phyloP scores from a whole-genome alignment of 164 flowering plant species.

The Annona squamosa region DNA sequence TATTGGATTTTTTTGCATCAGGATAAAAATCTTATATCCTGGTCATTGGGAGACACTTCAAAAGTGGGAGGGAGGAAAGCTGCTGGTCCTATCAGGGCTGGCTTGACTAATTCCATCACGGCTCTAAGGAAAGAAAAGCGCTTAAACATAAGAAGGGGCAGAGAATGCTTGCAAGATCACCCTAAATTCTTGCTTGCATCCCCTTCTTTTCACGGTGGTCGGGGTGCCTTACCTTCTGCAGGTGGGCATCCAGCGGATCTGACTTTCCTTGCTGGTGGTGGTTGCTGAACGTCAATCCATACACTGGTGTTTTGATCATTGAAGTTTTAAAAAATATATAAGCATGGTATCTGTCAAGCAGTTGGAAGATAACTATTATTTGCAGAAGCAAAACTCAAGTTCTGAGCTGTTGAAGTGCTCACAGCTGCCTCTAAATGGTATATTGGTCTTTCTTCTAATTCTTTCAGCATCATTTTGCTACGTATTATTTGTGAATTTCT shows the following conservation, averaged over 20 bases:
- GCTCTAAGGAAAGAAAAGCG: slow-evolving; percentile 24
- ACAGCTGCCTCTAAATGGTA: slow-evolving; percentile 15
- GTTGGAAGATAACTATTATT: slow-evolving; percentile 18
- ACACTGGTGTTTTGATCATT: background rate
- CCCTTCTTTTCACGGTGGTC: slow-evolving; percentile 38
- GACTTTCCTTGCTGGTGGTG: slow-evolving; percentile 42
- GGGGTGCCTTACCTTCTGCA: slow-evolving; percentile 45
- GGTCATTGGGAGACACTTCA: background rate
- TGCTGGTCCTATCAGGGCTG: slow-evolving; percentile 38
- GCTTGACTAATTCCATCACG: slow-evolving; percentile 26
- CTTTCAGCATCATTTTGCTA: background rate
- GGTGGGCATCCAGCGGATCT: slow-evolving; percentile 41
- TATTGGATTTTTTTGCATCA: background rate
- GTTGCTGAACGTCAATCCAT: slow-evolving; percentile 6
- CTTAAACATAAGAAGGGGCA: slow-evolving; percentile 20
- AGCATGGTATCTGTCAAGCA: slow-evolving; percentile 24
- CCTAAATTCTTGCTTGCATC: slow-evolving; percentile 36
- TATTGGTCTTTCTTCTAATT: background rate
- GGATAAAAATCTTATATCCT: background rate
- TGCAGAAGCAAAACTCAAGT: slow-evolving; percentile 6
- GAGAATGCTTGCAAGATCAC: slow-evolving; percentile 19
- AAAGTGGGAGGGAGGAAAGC: background rate
- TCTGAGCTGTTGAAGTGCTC: slow-evolving; percentile 14
- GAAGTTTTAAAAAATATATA: background rate
- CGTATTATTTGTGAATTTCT: background rate